Base-by-base conservation (phyloP, 805 yeast species). In the Metschnikowia matae region DNA sequence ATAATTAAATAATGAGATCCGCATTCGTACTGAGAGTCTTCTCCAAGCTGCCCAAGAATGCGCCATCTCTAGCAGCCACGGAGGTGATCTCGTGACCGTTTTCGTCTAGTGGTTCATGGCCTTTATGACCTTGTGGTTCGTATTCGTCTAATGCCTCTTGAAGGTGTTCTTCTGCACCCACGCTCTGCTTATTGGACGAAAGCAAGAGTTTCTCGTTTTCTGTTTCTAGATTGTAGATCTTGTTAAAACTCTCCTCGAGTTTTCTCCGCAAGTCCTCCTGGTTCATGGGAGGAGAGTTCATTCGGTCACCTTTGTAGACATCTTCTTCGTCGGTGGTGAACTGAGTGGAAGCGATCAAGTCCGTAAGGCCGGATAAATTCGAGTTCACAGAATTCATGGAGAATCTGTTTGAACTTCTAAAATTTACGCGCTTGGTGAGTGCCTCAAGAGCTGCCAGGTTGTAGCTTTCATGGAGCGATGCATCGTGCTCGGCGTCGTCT, bases 361-460 rank as follows among this genome's bases (percentile, higher is more conserved):
- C 83, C 66, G 66, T 81, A 60, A 53, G 65, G 66, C 68, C 85
- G 68, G 62, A 74, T 57, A 49, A 64, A 59, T 52, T 87, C 50
- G 67, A 85, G 66, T 58, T 77, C 72, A 53, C 74, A 49, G 63
- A 86, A 61, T 45, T 79, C 72, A 71, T 54, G 7, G 88, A 80
- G 51, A 79, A 82, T 42, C 84, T 78, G 50, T 80, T 84, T 15
- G 78, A 76, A 7, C 41, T 51, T 15, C 57, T 50, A 8, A 54
- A 21, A 20, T 46, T 43, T n/a, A 49, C 21, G 40, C 54, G 61
- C 39, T 54, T 63, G 0, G 74, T 68, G 36, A 72, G 56, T 15
- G 69, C 64, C 38, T 73, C 77, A 7, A 71, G 58, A 3, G 78
- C 64, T 3, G 62, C 55, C 54, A 65, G 70, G 48, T 73, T 70